Base-by-base conservation (phyloP, 164 flowering plant genomes). In the Chimonanthus salicifolius region DNA sequence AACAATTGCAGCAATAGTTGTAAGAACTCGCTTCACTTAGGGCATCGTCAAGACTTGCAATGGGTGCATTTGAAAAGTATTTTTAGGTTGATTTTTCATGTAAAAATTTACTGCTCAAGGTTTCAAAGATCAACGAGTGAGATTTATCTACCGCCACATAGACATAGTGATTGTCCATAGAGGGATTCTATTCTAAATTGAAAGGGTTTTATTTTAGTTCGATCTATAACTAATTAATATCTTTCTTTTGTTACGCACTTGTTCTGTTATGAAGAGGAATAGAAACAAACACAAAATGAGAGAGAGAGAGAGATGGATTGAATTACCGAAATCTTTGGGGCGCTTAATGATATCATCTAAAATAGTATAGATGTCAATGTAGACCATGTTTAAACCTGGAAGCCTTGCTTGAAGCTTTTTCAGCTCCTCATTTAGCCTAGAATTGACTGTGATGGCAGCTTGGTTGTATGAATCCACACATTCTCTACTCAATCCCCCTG, bases 271-370 rank as follows among this genome's bases (percentile, higher is more conserved):
- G 58, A 51, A 13, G 13, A 20, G 21, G 21, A 20, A 20, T 20
- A 20, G 21, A 20, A 20, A 20, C 58, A 3, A 8, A 0, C 13
- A 51, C 58, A 51, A 51, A 13, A 51, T 9, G 15, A 51, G 9
- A 15, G 13, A 20, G 21, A 20, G 21, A 20, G 21, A 10, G 60
- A 10, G 60, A 2, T 13, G 4, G 11, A 20, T 16, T n/a, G 18
- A 21, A 63, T 47, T 71, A 85, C 89, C 72, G 43, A 51, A 70
- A 49, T 58, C 9, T 5, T 33, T 4, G 46, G 72, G 72, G 49
- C 54, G 50, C 87, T 77, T 72, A 72, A 87, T 80, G 66, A 87
- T 33, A 69, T 77, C 76, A 6, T 78, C 75, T 5, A 87, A 73
- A 67, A 82, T 78, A 44, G 67, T 68, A 51, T 84, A 87, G 62